Base-by-base conservation (phyloP, 148 eudicot species). In the Fagopyrum tataricum region DNA sequence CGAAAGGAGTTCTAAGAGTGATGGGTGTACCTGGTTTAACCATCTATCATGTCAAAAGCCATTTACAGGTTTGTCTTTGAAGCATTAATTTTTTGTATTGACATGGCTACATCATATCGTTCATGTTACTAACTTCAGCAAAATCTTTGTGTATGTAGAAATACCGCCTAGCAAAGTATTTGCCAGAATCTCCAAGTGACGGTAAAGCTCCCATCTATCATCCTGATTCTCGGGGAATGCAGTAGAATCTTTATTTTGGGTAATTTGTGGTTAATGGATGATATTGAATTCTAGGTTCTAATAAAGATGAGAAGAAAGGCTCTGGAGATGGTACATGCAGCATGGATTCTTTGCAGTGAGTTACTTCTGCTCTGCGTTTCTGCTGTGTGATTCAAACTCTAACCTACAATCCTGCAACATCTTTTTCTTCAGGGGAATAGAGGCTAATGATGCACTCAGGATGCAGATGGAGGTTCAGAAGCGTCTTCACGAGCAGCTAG, bases 401-500 rank as follows among this genome's bases (percentile, higher is more conserved):
- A 55, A 20, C 26, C 7, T n/a, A 55, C 40, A 11, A 37, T 15
- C 6, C 18, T 37, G 8, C 43, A 14, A 64, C 69, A 31, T 64
- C 9, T 31, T 62, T 62, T n/a, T 18, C 4, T 70, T 43, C n/a
- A 70, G 72, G 73, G 95, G 92, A 56, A 56, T 81, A 73, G 85
- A 89, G 72, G 86, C 88, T 42, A 88, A 82, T 43, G 96, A 90
- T 75, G 91, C 92, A 39, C 85, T 90, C 68, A 88, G 82, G 80
- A 89, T 92, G 91, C 97, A 92, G 82, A 92, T 92, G 93, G 97
- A 92, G 83, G 97, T 89, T 52, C 97, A 92, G 75, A 90, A 90
- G 85, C 87, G 96, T 55, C 96, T 88, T 37, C 96, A 92, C 21
- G 97, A 92, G 79, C 96, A 92, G 78, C 90, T 92, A 48, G 97